phyloP scores from a whole-genome alignment of 2,329 filamentous ascomycete genomes.

The Colletotrichum spinosum region DNA sequence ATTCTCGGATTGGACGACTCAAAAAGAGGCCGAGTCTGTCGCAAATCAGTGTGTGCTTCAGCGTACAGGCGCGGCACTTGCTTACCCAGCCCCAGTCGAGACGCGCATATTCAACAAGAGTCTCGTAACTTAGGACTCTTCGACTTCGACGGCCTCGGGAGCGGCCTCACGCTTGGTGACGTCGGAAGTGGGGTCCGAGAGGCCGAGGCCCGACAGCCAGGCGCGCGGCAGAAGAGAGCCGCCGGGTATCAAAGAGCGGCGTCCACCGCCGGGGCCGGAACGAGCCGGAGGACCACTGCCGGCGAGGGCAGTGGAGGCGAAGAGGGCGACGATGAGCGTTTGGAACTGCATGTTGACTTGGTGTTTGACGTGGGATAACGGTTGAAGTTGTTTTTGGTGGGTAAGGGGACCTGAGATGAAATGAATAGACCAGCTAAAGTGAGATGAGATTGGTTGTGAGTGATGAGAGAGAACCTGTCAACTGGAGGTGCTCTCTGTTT shows the following conservation, averaged over 20 bases:
- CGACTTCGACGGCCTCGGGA: background rate
- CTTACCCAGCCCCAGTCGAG: too few species aligned
- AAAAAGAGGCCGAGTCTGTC: too few species aligned
- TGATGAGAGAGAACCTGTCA: background rate
- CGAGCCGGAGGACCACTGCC: background rate
- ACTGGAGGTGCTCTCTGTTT: background rate
- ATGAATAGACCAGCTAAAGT: background rate
- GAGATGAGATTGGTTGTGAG: background rate
- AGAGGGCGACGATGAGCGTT: background rate
- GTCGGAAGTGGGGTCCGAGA: background rate
- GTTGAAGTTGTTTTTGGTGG: background rate
- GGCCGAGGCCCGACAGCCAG: background rate
- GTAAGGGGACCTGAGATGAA: background rate
- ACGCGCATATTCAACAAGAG: too few species aligned
- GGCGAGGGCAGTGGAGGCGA: background rate
- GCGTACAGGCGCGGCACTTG: too few species aligned
- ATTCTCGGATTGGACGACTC: too few species aligned
- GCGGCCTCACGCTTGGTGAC: conserved; percentile 1
- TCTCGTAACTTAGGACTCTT: too few species aligned
- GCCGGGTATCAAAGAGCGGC: background rate
- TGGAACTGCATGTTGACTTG: background rate
- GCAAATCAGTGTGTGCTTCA: too few species aligned
- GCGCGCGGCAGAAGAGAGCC: background rate
- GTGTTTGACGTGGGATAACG: background rate
- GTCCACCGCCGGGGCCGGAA: background rate